phyloP scores from a whole-genome alignment of 75 land plant genomes.

The Larix kaempferi region DNA sequence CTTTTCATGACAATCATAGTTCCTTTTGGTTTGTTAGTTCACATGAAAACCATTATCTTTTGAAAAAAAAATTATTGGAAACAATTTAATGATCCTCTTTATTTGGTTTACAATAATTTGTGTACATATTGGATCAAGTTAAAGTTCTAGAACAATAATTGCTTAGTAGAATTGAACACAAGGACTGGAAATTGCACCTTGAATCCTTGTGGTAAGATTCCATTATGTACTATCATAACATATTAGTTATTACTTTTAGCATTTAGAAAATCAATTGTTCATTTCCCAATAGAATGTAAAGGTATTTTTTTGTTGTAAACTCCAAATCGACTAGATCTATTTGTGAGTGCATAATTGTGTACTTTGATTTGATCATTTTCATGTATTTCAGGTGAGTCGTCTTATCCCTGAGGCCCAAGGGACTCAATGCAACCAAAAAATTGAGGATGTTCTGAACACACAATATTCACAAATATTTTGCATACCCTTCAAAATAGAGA shows the following conservation, averaged over 20 bases:
- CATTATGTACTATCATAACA: not conserved
- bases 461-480: conserved; percentile 54
- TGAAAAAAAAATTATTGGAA: not conserved
- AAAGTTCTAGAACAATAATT: conserved; percentile 58
- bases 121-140: conserved; percentile 78
- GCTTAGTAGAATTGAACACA: conserved; percentile 48
- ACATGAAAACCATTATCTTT: not conserved
- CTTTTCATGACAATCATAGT: not conserved
- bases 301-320: not conserved
- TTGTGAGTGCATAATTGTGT: not conserved
- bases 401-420: conserved; percentile 62
- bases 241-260: not conserved
- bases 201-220: conserved; percentile 52
- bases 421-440: conserved; percentile 49
- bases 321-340: not conserved
- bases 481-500: conserved; percentile 55
- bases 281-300: not conserved
- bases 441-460: conserved; percentile 54
- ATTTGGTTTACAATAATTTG: conserved; percentile 12
- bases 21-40: not conserved
- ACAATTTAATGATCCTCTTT: not conserved
- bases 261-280: not conserved
- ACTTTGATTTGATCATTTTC: not conserved
- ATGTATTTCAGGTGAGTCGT: conserved; percentile 47
- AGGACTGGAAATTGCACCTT: conserved; percentile 55